These are phyloP conservation scores for Yamadazyma sp. DNA, from an alignment of 805 yeast species.

Conservation along the genomic window DNA sequence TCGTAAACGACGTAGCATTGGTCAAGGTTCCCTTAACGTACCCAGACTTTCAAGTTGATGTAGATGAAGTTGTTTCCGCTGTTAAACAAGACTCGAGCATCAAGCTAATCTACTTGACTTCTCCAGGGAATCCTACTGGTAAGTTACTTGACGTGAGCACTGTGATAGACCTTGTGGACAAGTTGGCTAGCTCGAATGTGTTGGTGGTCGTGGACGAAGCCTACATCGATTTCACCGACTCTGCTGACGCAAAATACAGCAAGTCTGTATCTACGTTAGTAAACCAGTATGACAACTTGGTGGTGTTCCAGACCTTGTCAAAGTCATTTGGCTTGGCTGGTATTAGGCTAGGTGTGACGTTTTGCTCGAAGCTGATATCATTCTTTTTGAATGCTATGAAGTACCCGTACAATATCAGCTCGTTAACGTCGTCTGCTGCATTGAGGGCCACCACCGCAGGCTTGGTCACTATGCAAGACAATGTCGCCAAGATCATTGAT, in stretches of 20 bases:
- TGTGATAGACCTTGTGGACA: slow-evolving; percentile 41
- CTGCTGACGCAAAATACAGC: slow-evolving; percentile 14
- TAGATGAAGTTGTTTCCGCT: slow-evolving; percentile 51
- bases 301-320: slow-evolving; percentile 88
- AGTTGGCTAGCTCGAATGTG: slow-evolving; percentile 64
- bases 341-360: slow-evolving; percentile 83
- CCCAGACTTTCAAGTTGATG: slow-evolving; percentile 57
- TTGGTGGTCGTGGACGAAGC: slow-evolving; percentile 92
- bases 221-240: slow-evolving; percentile 73
- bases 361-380: slow-evolving; percentile 59
- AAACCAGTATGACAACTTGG: slow-evolving; percentile 76
- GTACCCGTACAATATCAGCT: slow-evolving; percentile 92
- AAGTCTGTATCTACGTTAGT: slow-evolving; percentile 73
- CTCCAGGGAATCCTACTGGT: slow-evolving; percentile 98
- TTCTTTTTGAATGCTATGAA: slow-evolving; percentile 80
- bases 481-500: slow-evolving; percentile 47
- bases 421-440: slow-evolving; percentile 76
- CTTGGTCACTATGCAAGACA: slow-evolving; percentile 55
- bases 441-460: slow-evolving; percentile 65
- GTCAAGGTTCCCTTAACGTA: slow-evolving; percentile 65
- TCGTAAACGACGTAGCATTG: slow-evolving; percentile 81
- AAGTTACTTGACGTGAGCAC: slow-evolving; percentile 48
- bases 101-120: slow-evolving; percentile 79
- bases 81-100: slow-evolving; percentile 58
- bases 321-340: slow-evolving; percentile 98